Base-by-base conservation (phyloP, 805 yeast genomes). In the Candida yuanshanica region DNA sequence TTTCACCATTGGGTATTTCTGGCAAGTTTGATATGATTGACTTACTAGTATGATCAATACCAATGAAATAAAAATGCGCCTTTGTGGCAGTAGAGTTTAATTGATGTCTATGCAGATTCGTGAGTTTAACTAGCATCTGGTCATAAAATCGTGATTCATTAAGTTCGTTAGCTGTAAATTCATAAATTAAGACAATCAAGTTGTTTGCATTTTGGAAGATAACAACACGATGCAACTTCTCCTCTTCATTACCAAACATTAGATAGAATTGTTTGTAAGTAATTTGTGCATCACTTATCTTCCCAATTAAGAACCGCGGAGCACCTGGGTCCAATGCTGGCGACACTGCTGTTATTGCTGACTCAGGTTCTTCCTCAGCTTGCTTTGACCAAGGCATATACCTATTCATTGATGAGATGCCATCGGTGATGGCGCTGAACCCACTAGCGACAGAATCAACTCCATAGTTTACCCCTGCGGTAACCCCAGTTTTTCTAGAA, bases 381-480 rank as follows among this genome's bases (percentile, higher is more conserved):
- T n/a, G n/a, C 12, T 9, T 4, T 9, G 33, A 7, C 45, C 41
- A 43, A 5, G 51, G 50, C 4, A 53, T 24, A 14, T 45, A 48
- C 13, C 46, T 45, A 16, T 46, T 41, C 1, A 27, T 49, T 36
- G 36, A 33, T 22, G 36, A 17, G 21, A 33, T 33, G 11, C 36
- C 31, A 14, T 18, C 16, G 3, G 31, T 14, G 11, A 43, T 23
- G 2, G 36, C 31, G 12, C 16, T 39, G 2, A 48, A 25, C 2
- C 49, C 48, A 22, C 21, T 21, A 6, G 37, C 16, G 25, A 45
- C 37, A 2, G 50, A 46, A 38, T 46, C 49, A 6, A 53, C 49
- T 8, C 60, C 52, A 7, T 49, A 45, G 9, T 47, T 49, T 5
- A 56, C 42, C 4, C 59, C 55, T 7, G 54, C 43, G 1, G 50